phyloP scores from a whole-genome alignment of 108 stramenopile genomes.

The Aurantiochytrium sp. region DNA sequence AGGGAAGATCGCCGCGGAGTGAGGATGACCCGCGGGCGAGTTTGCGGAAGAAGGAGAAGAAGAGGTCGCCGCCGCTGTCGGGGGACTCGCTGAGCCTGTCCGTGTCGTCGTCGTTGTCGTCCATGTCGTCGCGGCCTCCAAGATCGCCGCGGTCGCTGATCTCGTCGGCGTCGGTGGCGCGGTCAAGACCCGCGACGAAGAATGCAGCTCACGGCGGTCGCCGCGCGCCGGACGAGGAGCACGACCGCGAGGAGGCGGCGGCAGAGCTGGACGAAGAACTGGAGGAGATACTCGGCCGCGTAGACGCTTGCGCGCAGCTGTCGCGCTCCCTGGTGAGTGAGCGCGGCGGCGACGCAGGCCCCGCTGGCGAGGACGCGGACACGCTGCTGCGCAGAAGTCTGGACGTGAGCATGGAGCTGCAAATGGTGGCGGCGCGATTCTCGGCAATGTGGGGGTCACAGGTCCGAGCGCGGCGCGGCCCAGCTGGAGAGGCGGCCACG shows the following conservation, averaged over 20 bases:
- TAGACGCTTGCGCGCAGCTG: not conserved
- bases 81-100: not conserved
- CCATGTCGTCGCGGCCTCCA: too few species aligned
- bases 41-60: too few species aligned
- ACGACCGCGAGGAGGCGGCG: not conserved
- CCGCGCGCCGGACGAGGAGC: not conserved
- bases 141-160: too few species aligned
- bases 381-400: not conserved
- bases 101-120: not conserved
- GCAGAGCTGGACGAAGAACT: not conserved
- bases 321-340: not conserved
- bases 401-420: not conserved
- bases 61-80: not conserved
- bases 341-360: not conserved
- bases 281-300: not conserved
- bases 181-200: too few species aligned
- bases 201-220: not conserved
- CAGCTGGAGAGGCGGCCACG: not conserved
- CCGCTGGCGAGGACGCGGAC: not conserved
- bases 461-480: not conserved
- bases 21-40: too few species aligned
- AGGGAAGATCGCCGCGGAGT: too few species aligned
- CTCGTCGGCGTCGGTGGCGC: too few species aligned
- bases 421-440: not conserved
- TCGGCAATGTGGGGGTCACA: constrained; percentile 4